These are phyloP conservation scores for Torulaspora maleeae DNA, from an alignment of 805 yeast species.

Conservation along the genomic window DNA sequence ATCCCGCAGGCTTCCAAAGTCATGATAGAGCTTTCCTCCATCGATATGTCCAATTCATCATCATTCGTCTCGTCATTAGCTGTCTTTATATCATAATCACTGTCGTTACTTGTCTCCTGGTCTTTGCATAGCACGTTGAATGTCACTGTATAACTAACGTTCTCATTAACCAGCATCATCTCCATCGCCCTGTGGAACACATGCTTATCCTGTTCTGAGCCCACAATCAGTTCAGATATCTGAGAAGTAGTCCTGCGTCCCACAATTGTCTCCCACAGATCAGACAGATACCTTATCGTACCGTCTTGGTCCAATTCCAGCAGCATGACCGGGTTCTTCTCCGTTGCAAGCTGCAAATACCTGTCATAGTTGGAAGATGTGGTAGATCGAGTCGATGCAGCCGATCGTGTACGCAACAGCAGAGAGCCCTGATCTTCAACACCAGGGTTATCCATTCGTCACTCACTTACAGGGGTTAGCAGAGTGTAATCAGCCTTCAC, in stretches of 20 bases:
- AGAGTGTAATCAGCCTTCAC: not conserved
- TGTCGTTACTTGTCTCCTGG: slow-evolving; percentile 9
- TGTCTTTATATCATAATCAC: slow-evolving; percentile 4
- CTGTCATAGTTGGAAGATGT: slow-evolving; percentile 37
- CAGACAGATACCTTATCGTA: slow-evolving; percentile 65
- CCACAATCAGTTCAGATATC: slow-evolving; percentile 59
- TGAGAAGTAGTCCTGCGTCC: slow-evolving; percentile 34
- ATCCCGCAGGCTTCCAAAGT: slow-evolving; percentile 95
- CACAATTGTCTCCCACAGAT: slow-evolving; percentile 73
- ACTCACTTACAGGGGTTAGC: not conserved
- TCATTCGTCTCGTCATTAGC: not conserved
- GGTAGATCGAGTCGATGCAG: slow-evolving; percentile 14
- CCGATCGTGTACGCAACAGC: slow-evolving; percentile 11
- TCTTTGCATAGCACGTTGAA: slow-evolving; percentile 42
- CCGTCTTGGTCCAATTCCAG: slow-evolving; percentile 81
- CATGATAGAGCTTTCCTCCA: slow-evolving; percentile 47
- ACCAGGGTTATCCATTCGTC: slow-evolving; percentile 1
- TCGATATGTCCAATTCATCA: slow-evolving; percentile 40
- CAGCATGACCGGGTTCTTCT: slow-evolving; percentile 68
- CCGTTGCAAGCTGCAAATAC: slow-evolving; percentile 59
- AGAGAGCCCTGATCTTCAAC: slow-evolving; percentile 7
- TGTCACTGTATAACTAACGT: slow-evolving; percentile 64
- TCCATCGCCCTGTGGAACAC: slow-evolving; percentile 68
- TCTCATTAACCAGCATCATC: slow-evolving; percentile 67
- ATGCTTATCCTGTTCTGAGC: slow-evolving; percentile 55